Base-by-base conservation (phyloP, 805 yeast genomes). In the Wickerhamia fluorescens region DNA sequence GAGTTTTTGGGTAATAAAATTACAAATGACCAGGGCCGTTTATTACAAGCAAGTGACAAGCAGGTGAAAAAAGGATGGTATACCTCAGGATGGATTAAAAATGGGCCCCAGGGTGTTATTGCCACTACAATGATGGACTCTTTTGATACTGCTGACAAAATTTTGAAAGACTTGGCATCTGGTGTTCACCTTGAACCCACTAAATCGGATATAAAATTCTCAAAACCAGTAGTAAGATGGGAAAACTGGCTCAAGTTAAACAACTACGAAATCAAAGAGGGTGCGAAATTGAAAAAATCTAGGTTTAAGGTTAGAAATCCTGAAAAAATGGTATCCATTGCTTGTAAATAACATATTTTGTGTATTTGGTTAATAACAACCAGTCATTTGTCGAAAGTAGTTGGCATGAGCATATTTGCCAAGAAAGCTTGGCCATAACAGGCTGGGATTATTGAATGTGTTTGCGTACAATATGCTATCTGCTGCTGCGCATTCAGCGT, bases 111-210 rank as follows among this genome's bases (percentile, higher is more conserved):
- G 16, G 98, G 98, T 1, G 94, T 86, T 3, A 92, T 92, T 40
- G 94, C 94, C 11, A 69, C 84, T 9, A 86, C 97, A 1, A 83
- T 89, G 80, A 71, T 79, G 68, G 87, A 82, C 35, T 74, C 96
- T 1, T 78, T 78, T 38, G 70, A 74, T 6, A 78, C 89, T 1
- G 89, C 86, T 0, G 84, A 75, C 16, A 57, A 66, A 8, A 63
- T 92, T 0, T 45, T 75, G 11, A 59, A 66, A 20, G 95, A 86
- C 42, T 54, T 69, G 14, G 35, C 55, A n/a, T 49, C 51, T 20
- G 58, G 46, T 2, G 23, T 47, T 4, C 47, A 45, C 27, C 41
- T 48, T 5, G 33, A 42, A 1, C 34, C 50, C 13, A 35, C 33
- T 12, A 38, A 18, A 8, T 6, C 20, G 8, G 16, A 21, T n/a